Conservation (phyloP, 2,329 filamentous ascomycete genomes). For the Pyrenochaeta sp. region DNA sequence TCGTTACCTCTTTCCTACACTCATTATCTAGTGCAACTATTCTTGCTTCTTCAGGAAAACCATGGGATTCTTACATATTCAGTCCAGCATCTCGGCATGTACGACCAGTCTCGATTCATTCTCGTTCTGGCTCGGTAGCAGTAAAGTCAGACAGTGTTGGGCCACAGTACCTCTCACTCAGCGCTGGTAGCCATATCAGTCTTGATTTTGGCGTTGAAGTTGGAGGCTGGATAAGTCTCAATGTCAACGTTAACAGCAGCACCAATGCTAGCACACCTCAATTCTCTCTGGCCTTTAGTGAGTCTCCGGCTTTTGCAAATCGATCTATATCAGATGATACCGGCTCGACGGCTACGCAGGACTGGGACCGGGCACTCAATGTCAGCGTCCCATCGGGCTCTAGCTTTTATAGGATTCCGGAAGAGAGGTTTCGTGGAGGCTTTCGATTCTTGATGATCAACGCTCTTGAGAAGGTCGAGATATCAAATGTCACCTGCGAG, state of each 20-base stretch:
- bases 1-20: neutral
- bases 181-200: conserved; percentile 9
- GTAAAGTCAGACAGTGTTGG: conserved; percentile 15
- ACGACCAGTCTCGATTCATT: conserved; percentile 11
- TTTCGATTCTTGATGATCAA: conserved; percentile 23
- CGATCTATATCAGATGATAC: conserved; percentile 24
- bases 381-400: conserved; percentile 6
- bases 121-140: conserved; percentile 11
- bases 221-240: conserved; percentile 20
- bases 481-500: conserved; percentile 32
- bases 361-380: conserved; percentile 21
- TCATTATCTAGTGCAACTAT: neutral
- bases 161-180: conserved; percentile 2
- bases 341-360: conserved; percentile 14
- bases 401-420: conserved; percentile 11
- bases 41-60: conserved; percentile 1
- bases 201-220: conserved; percentile 24
- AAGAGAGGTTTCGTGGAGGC: conserved; percentile 22
- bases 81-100: conserved; percentile 18
- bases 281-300: conserved; percentile 19
- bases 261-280: conserved; percentile 11
- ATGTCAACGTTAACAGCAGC: neutral
- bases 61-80: conserved; percentile 17
- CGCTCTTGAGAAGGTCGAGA: conserved; percentile 3
- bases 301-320: conserved; percentile 20